A percentile compares a stretch with the other conserved stretches of the same genome.
Conservation (phyloP, 345 rosid species). For the Limnanthes douglasii region DNA sequence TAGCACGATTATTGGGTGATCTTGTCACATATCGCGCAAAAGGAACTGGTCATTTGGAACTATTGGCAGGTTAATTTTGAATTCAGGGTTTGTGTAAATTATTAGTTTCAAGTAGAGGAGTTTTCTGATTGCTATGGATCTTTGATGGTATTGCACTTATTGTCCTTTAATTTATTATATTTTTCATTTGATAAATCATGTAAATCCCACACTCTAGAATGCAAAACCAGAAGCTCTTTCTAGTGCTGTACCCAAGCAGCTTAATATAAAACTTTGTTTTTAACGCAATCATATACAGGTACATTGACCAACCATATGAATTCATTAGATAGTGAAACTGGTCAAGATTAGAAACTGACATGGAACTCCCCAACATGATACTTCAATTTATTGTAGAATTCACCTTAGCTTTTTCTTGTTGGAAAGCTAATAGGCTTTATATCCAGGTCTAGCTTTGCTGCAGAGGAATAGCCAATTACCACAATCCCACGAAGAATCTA, state of each 20-base stretch:
- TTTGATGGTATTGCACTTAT: background rate
- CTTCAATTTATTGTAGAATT: too few relatives aligned
- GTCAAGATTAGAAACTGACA: too few relatives aligned
- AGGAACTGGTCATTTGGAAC: slow-evolving; percentile 88
- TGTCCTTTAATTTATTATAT: background rate
- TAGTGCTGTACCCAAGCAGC: too few relatives aligned
- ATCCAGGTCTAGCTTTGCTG: slow-evolving; percentile 78
- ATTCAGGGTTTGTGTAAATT: slow-evolving; percentile 4
- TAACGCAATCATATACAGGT: too few relatives aligned
- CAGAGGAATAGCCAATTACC: slow-evolving; percentile 32
- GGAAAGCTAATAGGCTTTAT: too few relatives aligned
- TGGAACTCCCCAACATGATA: too few relatives aligned
- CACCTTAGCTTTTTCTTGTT: too few relatives aligned
- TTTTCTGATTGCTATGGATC: background rate
- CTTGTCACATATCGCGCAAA: slow-evolving; percentile 91
- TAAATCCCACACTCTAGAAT: background rate
- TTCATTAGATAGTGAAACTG: too few relatives aligned
- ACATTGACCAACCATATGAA: too few relatives aligned
- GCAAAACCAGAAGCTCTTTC: too few relatives aligned
- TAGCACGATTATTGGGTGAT: slow-evolving; percentile 69
- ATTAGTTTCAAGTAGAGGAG: too few relatives aligned
- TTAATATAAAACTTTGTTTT: too few relatives aligned
- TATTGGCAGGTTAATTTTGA: slow-evolving; percentile 51
- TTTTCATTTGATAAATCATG: background rate
- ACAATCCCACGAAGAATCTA: slow-evolving; percentile 22